Evolutionary conservation across 805 yeast species (phyloP), one percentile per base, ranked within the genome.

Genomic region (Blastobotrys terrestris): DNA sequence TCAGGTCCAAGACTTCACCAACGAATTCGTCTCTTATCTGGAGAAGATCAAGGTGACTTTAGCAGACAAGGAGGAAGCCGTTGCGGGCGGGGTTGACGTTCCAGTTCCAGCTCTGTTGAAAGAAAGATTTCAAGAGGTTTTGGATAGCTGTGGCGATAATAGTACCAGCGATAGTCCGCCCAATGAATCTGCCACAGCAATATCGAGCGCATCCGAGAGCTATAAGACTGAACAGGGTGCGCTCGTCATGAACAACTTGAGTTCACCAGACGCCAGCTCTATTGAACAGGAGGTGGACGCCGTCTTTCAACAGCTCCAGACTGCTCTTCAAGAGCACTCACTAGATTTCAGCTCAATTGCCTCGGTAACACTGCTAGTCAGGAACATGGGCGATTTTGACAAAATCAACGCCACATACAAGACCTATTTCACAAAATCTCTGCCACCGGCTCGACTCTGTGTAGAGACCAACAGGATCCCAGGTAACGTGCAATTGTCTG

Each of bases 371-470:
- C 67, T 91, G 4, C 63, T 85, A 2, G 70, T 92, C 1, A 59
- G 74, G 2, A 77, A 83, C 49, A 91, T 94, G 92, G 48, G 67
- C 0, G 65, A 78, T 48, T 94, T 94, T 66, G 72, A 70, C 0
- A 64, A 58, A 7, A 77, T 91, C 11, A 94, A 94, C 63, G 49
- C 63, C 1, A 72, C 81, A 0, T 94, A 94, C 66, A 72, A 72
- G 20, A 54, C 65, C 1, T 76, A 72, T 54, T 91, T 66, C 2
- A 63, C 51, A 1, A 18, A 74, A 1, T 81, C 85, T 2, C 72
- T 80, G 39, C 98, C 98, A 1, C 98, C 99, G 0, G 82, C 97
- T 0, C 76, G 99, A 57, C 81, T 88, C 0, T 91, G 98, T 67
- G 79, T 94, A 2, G 84, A 85, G 51, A 77, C 95, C 0, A 58